Evolutionary conservation across 164 flowering plant species (phyloP).

Genomic region (Malania oleifera): DNA sequence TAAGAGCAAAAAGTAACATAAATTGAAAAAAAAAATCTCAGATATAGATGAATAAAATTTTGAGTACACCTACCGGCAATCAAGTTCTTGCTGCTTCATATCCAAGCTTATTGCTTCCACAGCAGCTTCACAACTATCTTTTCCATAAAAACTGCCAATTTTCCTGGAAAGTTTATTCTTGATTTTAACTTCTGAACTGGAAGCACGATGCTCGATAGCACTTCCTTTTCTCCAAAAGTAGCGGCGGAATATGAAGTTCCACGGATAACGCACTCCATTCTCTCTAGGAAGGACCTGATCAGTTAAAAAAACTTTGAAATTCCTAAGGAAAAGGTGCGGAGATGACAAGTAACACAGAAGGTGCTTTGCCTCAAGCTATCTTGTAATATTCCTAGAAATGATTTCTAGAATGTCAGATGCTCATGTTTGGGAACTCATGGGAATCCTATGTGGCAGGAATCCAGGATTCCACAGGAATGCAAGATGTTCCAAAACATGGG

Average conservation of each 20-base stretch:
- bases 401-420: too few relatives aligned
- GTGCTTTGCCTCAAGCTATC: too few relatives aligned
- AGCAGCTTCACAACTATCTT: constrained; percentile 31
- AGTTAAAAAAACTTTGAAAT: constrained; percentile 10
- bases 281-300: constrained; percentile 74
- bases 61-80: constrained; percentile 51
- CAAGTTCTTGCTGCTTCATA: constrained; percentile 95
- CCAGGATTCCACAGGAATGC: too few relatives aligned
- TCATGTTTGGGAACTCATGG: too few relatives aligned
- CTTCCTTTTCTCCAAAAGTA: constrained; percentile 40
- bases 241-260: constrained; percentile 53
- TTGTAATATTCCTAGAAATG: too few relatives aligned
- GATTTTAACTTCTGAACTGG: constrained; percentile 22
- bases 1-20: constrained; percentile 2
- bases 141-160: constrained; percentile 10
- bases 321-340: too few relatives aligned
- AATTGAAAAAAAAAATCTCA: not conserved
- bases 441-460: too few relatives aligned
- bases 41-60: not conserved
- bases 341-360: too few relatives aligned
- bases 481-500: too few relatives aligned
- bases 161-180: constrained; percentile 19
- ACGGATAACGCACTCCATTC: constrained; percentile 55
- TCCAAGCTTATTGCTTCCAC: constrained; percentile 89
- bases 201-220: constrained; percentile 13